Conservation (phyloP, 108 stramenopile species). For the Nannochloropsis salina region DNA sequence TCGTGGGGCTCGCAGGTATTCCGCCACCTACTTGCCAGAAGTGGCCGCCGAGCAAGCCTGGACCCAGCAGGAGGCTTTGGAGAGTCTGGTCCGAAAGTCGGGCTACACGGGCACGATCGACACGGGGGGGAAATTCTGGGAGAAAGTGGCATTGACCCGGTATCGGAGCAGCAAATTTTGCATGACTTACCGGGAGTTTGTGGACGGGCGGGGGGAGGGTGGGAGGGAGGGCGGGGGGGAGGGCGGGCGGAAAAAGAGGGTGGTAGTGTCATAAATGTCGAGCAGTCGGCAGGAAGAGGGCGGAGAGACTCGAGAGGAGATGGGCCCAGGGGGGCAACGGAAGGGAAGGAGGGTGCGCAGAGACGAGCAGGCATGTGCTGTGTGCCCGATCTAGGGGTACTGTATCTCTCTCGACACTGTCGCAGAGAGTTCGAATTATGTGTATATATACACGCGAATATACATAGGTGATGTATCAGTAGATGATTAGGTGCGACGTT, state of each 20-base stretch:
- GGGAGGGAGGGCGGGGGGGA: background rate
- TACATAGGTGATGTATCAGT: too few species aligned
- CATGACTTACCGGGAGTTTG: background rate
- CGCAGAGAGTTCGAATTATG: too few species aligned
- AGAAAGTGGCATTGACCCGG: background rate
- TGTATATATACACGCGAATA: too few species aligned
- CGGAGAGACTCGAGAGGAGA: too few species aligned
- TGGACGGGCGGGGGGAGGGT: background rate
- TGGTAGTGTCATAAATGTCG: background rate
- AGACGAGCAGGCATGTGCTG: too few species aligned
- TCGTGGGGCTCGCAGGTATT: background rate
- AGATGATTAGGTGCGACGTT: background rate
- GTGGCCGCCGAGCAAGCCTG: conserved; percentile 14
- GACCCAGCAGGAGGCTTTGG: conserved; percentile 6
- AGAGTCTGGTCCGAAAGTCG: conserved; percentile 11
- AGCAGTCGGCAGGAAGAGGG: too few species aligned
- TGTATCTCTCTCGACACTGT: too few species aligned
- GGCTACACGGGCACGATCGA: conserved; percentile 12
- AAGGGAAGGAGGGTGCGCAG: too few species aligned
- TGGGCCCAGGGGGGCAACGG: too few species aligned
- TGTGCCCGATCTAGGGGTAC: too few species aligned
- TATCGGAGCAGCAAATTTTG: background rate
- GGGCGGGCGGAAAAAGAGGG: background rate
- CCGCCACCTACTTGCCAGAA: conserved; percentile 3
- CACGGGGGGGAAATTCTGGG: background rate